Evolutionary conservation across 176 grass and related monocot genomes (phyloP).

Genomic region (Panicum miliaceum): DNA sequence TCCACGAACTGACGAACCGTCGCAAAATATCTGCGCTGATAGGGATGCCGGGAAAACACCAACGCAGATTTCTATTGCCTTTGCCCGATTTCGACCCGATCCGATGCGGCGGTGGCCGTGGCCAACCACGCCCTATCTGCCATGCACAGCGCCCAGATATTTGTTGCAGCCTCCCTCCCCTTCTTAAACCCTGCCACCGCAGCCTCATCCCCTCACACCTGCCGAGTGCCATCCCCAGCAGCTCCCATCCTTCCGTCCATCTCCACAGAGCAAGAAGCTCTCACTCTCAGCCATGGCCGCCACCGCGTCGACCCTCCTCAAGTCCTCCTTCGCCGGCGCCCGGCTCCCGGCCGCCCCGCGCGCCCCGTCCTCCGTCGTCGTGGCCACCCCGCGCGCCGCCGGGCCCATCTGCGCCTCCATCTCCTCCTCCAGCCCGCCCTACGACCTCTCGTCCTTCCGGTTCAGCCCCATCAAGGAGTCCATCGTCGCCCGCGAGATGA

Average conservation of each 20-base stretch:
- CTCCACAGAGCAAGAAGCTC: background rate
- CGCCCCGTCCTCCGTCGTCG: background rate
- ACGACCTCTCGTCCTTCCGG: conserved; percentile 68
- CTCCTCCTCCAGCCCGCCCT: conserved; percentile 54
- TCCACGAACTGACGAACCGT: background rate
- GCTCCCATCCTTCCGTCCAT: background rate
- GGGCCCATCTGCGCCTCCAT: conserved; percentile 42
- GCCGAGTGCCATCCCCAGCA: background rate
- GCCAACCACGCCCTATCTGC: conserved; percentile 11
- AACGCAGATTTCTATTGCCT: no score
- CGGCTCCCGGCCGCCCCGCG: background rate
- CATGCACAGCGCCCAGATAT: conserved; percentile 44
- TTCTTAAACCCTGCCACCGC: conserved; percentile 43
- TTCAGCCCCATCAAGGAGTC: conserved; percentile 94
- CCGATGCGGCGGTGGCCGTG: background rate
- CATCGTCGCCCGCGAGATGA: conserved; percentile 91
- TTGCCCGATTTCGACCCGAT: no score
- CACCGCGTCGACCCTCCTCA: conserved; percentile 47
- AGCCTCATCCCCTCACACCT: background rate
- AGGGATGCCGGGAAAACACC: no score
- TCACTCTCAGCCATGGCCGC: conserved; percentile 56
- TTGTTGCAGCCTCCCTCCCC: conserved; percentile 44
- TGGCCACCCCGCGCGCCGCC: conserved; percentile 1
- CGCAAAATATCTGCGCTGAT: conserved; percentile 18
- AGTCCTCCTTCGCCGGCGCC: conserved; percentile 50